phyloP scores from a whole-genome alignment of 2,329 filamentous ascomycete species.

The Gyromitra esculenta region DNA sequence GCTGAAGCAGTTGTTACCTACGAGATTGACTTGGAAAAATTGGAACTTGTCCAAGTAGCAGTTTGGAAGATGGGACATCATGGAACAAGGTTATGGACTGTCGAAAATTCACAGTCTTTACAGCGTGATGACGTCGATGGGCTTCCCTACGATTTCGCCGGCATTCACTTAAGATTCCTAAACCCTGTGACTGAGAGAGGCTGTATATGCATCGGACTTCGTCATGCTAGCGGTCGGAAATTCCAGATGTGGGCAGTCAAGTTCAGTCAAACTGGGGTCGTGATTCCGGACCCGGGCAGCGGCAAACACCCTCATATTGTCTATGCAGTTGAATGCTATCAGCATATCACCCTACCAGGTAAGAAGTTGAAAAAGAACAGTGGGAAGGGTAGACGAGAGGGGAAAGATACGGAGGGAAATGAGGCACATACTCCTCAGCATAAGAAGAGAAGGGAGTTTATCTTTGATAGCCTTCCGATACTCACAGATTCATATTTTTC shows the following conservation, averaged over 20 bases:
- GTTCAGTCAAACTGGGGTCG: slow-evolving; percentile 6
- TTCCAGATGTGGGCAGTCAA: slow-evolving; percentile 12
- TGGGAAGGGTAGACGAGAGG: not conserved
- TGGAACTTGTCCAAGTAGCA: slow-evolving; percentile 23
- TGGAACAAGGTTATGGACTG: not conserved
- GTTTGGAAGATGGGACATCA: slow-evolving; percentile 26
- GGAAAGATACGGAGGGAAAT: not conserved
- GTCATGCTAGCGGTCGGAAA: too few relatives aligned
- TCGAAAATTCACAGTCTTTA: not conserved
- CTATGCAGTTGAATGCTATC: slow-evolving; percentile 1
- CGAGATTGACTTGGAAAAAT: slow-evolving; percentile 29
- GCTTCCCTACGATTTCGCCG: not conserved
- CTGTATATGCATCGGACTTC: slow-evolving; percentile 10
- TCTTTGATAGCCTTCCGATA: not conserved
- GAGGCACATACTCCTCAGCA: not conserved
- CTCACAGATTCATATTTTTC: slow-evolving; percentile 6
- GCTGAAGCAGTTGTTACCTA: slow-evolving; percentile 22
- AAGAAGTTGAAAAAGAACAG: not conserved
- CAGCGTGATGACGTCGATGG: not conserved
- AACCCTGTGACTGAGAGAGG: slow-evolving; percentile 11
- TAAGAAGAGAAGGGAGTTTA: slow-evolving; percentile 10
- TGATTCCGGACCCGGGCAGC: not conserved
- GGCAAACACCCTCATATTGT: not conserved
- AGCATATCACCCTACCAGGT: slow-evolving; percentile 6
- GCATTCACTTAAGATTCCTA: not conserved